phyloP scores from a whole-genome alignment of 2,329 filamentous ascomycete genomes.

The Mycogone perniciosa region DNA sequence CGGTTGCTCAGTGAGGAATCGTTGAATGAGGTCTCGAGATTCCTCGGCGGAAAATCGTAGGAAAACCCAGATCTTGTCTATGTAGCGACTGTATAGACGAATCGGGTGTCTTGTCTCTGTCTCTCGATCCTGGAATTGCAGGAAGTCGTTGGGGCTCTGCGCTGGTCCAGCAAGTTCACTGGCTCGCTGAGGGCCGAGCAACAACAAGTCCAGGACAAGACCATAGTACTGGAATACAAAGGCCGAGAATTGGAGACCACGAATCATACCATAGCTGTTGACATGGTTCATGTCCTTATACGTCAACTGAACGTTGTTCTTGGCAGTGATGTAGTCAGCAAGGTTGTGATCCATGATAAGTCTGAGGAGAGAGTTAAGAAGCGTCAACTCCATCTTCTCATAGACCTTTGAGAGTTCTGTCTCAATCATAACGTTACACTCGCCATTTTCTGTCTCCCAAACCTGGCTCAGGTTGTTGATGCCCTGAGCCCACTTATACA shows the following conservation, averaged over 20 bases:
- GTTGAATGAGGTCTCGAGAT: slow-evolving; percentile 90
- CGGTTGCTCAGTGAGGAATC: slow-evolving; percentile 95
- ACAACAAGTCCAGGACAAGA: slow-evolving; percentile 83
- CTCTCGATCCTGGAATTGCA: slow-evolving; percentile 90
- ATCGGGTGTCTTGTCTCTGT: slow-evolving; percentile 93
- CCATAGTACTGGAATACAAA: slow-evolving; percentile 99
- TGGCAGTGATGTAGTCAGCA: slow-evolving; percentile 97
- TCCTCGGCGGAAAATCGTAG: slow-evolving; percentile 90
- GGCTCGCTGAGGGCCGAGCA: slow-evolving; percentile 90
- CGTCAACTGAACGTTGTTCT: slow-evolving; percentile 98
- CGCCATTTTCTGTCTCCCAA: slow-evolving; percentile 88
- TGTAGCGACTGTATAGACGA: slow-evolving; percentile 93
- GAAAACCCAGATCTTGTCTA: slow-evolving; percentile 98
- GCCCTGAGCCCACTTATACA: slow-evolving; percentile 98
- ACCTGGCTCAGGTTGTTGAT: slow-evolving; percentile 97
- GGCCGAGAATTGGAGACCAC: slow-evolving; percentile 93
- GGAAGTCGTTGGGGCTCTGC: slow-evolving; percentile 90
- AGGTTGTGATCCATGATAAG: slow-evolving; percentile 99
- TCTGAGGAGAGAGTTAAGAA: slow-evolving; percentile 86
- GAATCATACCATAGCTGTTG: slow-evolving; percentile 97
- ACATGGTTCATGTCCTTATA: slow-evolving; percentile 99
- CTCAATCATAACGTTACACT: slow-evolving; percentile 98
- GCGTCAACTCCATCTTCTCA: slow-evolving; percentile 95
- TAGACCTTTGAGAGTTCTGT: slow-evolving; percentile 99
- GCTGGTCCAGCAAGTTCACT: slow-evolving; percentile 95